Conservation (phyloP, 1,284 basidiomycete genomes). For the Salmacisia buchloeana region DNA sequence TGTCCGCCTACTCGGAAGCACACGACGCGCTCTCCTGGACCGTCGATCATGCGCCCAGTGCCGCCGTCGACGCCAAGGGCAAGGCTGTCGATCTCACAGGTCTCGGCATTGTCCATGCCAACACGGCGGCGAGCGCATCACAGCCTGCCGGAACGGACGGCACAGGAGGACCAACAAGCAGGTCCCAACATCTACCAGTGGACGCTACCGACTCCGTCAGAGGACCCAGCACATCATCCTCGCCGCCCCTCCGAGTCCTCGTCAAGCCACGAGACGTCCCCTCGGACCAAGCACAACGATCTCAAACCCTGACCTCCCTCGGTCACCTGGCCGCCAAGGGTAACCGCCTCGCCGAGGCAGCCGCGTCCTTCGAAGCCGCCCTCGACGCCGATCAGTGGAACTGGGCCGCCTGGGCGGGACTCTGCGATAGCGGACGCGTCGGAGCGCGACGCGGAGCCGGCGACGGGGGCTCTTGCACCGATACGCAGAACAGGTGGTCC, state of each 20-base stretch:
- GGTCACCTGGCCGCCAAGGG: conserved; percentile 28
- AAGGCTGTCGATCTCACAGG: too few relatives aligned
- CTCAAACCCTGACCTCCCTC: conserved; percentile 30
- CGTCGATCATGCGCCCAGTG: not conserved
- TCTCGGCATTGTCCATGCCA: too few relatives aligned
- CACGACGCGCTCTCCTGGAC: conserved; percentile 27
- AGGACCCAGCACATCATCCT: too few relatives aligned
- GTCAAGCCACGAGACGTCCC: conserved; percentile 11
- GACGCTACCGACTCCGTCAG: too few relatives aligned
- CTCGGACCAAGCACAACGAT: conserved; percentile 16
- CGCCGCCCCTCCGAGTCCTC: conserved; percentile 1
- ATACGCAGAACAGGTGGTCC: conserved; percentile 19
- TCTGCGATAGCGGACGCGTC: conserved; percentile 36
- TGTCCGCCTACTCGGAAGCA: conserved; percentile 34
- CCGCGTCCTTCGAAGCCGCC: conserved; percentile 21
- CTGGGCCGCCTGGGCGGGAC: conserved; percentile 40
- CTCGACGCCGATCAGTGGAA: conserved; percentile 31
- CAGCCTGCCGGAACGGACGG: too few relatives aligned
- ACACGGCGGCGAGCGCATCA: too few relatives aligned
- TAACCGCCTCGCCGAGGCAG: conserved; percentile 25
- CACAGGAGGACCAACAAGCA: too few relatives aligned
- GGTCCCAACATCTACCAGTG: too few relatives aligned
- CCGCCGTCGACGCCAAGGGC: too few relatives aligned
- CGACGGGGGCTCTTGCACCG: not conserved
- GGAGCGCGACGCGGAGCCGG: not conserved